These are phyloP conservation scores for Pleurotus tuber-regium DNA, from an alignment of 768 basidiomycete species.

Conservation along the genomic window DNA sequence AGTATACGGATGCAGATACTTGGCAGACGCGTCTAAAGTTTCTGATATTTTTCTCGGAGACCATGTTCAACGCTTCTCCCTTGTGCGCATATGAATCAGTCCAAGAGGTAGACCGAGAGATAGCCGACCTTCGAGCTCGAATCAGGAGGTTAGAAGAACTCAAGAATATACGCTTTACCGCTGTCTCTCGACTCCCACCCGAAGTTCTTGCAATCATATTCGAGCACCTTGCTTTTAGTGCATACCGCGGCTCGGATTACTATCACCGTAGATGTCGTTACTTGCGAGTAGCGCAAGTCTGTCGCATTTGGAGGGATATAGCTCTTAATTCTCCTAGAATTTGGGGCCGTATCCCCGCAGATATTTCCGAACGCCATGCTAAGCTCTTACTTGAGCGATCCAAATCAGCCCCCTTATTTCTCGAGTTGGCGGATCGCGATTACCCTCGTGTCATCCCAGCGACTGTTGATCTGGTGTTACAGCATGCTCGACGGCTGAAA, in stretches of 20 bases:
- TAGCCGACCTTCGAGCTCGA: too few relatives aligned
- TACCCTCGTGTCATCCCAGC: background rate
- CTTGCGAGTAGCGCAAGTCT: background rate
- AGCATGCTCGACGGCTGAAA: background rate
- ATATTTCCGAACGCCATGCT: background rate
- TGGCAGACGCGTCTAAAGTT: too few relatives aligned
- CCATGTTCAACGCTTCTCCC: too few relatives aligned
- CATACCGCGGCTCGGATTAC: background rate
- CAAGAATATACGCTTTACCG: background rate
- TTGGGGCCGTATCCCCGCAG: background rate
- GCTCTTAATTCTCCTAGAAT: background rate
- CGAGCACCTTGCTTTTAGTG: background rate
- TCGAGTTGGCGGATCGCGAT: background rate
- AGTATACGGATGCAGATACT: too few relatives aligned
- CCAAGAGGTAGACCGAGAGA: too few relatives aligned
- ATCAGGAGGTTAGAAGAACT: background rate
- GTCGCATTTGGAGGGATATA: constrained; percentile 1
- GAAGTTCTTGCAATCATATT: constrained; percentile 1
- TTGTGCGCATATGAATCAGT: too few relatives aligned
- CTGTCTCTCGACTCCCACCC: background rate
- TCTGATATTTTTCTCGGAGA: too few relatives aligned
- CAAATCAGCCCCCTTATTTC: background rate
- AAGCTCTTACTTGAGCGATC: background rate
- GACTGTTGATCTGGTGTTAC: background rate
- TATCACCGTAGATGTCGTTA: too few relatives aligned